Evolutionary conservation across 2,329 filamentous ascomycete genomes (phyloP), one percentile per base, ranked within the genome.

Genomic region (Pyricularia sp.): DNA sequence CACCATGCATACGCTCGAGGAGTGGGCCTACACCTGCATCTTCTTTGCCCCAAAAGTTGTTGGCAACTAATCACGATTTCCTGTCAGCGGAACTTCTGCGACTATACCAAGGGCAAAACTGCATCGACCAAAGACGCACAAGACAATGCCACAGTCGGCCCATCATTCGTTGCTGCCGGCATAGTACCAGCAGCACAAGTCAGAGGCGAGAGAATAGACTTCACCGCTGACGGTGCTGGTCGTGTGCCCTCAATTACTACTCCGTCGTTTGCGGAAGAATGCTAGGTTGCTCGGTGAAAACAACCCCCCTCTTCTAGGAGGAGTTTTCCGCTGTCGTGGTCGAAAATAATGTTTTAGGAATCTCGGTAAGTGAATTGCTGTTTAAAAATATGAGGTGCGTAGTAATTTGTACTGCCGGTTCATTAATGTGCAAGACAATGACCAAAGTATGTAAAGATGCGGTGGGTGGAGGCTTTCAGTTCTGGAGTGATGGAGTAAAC

Each of bases 21-120:
- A 99, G 85, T 66, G 94, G 96, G 60, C 83, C 83, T 72, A 99
- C 93, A 74, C 94, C 96, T 63, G 93, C 94, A 81, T 99, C 94
- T 75, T 97, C 93, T 81, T 96, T 97, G 68, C 94, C 94, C 94
- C 94, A 99, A 77, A 99, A 99, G 76, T 99, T 99, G 80, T 99
- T 99, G 72, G 94, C 93, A 79, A 99, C 93, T 93, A 35, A 28
- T 22, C 22, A 26, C 13, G 30, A 13, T 57, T 49, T 31, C 8
- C 24, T 28, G 28, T 64, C 30, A 33, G 49, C 57, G 24, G n/a
- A n/a, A 9, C 28, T 9, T 35, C 9, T 33, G 40, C 57, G 9
- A 33, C 12, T 33, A n/a, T 26, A n/a, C 19, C 24, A 9, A 28
- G 40, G 9, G 9, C 16, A 22, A 9, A 12, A 13, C 26, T n/a